Evolutionary conservation across 371 early-diverging fungal species (phyloP).

Genomic region (Apophysomyces ossiformis): DNA sequence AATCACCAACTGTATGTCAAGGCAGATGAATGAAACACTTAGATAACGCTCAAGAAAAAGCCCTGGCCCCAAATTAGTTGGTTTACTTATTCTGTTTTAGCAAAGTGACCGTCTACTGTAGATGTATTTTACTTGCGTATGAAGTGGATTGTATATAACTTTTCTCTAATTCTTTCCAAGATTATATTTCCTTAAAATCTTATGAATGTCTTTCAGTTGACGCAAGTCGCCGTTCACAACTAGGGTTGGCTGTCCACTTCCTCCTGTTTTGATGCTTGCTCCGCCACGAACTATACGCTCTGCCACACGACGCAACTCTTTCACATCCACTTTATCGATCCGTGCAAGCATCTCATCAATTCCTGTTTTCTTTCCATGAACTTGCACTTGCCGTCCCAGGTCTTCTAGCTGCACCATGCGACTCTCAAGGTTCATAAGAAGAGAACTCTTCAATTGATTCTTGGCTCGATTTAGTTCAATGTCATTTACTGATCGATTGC

Average conservation of each 20-base stretch:
- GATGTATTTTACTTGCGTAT: too few relatives aligned
- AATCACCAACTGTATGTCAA: too few relatives aligned
- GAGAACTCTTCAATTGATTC: slow-evolving; percentile 90
- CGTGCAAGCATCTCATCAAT: slow-evolving; percentile 80
- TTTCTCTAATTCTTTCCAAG: slow-evolving; percentile 20
- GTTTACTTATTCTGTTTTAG: too few relatives aligned
- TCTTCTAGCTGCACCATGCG: slow-evolving; percentile 94
- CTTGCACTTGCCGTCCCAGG: slow-evolving; percentile 90
- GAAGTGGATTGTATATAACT: too few relatives aligned
- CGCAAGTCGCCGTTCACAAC: slow-evolving; percentile 59
- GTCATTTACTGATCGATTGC: slow-evolving; percentile 46
- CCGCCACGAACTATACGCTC: slow-evolving; percentile 62
- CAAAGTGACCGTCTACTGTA: too few relatives aligned
- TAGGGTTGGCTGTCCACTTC: slow-evolving; percentile 60
- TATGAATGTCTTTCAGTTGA: slow-evolving; percentile 49
- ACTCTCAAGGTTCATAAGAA: slow-evolving; percentile 94
- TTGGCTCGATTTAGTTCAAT: slow-evolving; percentile 88
- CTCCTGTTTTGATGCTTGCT: slow-evolving; percentile 57
- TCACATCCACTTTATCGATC: slow-evolving; percentile 73
- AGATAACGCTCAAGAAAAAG: too few relatives aligned
- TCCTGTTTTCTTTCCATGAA: slow-evolving; percentile 74
- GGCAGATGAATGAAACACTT: too few relatives aligned
- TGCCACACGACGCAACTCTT: slow-evolving; percentile 77
- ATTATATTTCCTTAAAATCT: slow-evolving; percentile 46
- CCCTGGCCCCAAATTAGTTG: too few relatives aligned